Evolutionary conservation across 306 rosid genomes (phyloP).

Genomic region (Oxytropis ochrocephala): DNA sequence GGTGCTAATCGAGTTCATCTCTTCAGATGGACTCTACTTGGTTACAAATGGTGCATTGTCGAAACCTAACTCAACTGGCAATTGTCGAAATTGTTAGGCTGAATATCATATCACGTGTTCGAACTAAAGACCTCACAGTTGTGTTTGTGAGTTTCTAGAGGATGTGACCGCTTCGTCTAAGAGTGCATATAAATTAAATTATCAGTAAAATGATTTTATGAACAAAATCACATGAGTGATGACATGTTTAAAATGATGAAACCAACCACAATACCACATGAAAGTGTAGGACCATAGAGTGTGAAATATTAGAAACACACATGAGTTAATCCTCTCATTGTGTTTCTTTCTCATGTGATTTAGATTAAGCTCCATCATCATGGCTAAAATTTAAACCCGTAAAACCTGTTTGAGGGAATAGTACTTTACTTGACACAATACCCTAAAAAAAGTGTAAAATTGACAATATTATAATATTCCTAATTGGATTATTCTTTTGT

Average conservation of each 20-base stretch:
- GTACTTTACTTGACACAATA: not conserved
- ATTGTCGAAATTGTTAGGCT: too few relatives aligned
- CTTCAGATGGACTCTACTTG: too few relatives aligned
- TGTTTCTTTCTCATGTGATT: conserved; percentile 35
- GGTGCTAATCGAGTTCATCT: too few relatives aligned
- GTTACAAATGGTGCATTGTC: too few relatives aligned
- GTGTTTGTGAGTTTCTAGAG: too few relatives aligned
- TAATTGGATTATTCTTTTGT: conserved; percentile 1
- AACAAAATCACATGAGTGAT: not conserved
- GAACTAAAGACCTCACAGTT: too few relatives aligned
- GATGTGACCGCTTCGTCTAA: too few relatives aligned
- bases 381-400: conserved; percentile 22
- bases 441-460: conserved; percentile 10
- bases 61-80: too few relatives aligned
- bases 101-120: too few relatives aligned
- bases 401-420: conserved; percentile 20
- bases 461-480: conserved; percentile 1
- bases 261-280: not conserved
- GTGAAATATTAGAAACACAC: not conserved
- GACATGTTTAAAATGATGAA: not conserved
- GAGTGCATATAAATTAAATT: too few relatives aligned
- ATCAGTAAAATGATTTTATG: not conserved
- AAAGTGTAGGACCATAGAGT: conserved; percentile 1
- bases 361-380: conserved; percentile 25
- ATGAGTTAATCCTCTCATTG: conserved; percentile 20